Conservation (phyloP, 768 basidiomycete species). For the Suillus subaureus region DNA sequence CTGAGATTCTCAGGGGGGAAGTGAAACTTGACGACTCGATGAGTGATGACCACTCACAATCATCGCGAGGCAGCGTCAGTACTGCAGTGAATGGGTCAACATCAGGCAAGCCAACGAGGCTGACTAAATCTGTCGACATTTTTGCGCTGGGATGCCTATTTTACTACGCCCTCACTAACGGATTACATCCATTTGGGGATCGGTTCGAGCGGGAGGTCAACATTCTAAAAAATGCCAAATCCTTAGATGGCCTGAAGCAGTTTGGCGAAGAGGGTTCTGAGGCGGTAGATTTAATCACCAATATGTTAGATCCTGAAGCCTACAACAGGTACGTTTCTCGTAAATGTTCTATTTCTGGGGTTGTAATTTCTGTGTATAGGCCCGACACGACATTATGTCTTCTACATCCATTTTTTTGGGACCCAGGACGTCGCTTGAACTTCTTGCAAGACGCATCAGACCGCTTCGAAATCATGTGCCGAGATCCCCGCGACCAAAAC, state of each 20-base stretch:
- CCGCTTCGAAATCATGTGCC: constrained; percentile 96
- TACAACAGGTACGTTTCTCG: constrained; percentile 62
- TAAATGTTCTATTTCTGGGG: background rate
- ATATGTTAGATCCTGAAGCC: constrained; percentile 81
- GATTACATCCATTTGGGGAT: constrained; percentile 93
- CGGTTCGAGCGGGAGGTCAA: constrained; percentile 93
- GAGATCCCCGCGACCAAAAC: constrained; percentile 82
- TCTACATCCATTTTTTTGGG: constrained; percentile 97
- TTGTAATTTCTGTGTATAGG: constrained; percentile 41
- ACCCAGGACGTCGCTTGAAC: constrained; percentile 76
- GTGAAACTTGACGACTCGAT: constrained; percentile 85
- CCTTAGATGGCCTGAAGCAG: constrained; percentile 67
- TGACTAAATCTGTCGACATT: constrained; percentile 96
- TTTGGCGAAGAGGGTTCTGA: constrained; percentile 96
- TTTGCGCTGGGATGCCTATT: constrained; percentile 96
- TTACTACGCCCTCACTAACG: constrained; percentile 89
- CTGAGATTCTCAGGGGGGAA: constrained; percentile 92
- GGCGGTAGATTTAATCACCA: constrained; percentile 75
- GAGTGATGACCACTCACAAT: constrained; percentile 64
- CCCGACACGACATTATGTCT: constrained; percentile 89
- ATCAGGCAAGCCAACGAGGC: constrained; percentile 55
- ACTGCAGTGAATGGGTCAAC: constrained; percentile 44
- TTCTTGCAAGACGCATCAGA: constrained; percentile 99
- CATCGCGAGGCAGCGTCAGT: constrained; percentile 65
- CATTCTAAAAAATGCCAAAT: constrained; percentile 82